Conservation (phyloP, 305 asterid species). For the Andrographis paniculata region DNA sequence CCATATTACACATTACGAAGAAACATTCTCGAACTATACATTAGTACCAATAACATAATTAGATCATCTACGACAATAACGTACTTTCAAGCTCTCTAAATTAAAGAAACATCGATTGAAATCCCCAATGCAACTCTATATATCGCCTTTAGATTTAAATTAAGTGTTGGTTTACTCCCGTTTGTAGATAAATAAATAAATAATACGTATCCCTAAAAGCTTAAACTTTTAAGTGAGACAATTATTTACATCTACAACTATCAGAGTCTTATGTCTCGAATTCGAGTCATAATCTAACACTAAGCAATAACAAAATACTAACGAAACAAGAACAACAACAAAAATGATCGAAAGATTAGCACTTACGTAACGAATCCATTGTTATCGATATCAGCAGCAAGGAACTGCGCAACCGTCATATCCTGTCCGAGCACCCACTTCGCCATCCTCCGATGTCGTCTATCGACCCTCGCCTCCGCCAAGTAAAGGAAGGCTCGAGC, state of each 20-base stretch:
- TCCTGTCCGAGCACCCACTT: constrained; percentile 87
- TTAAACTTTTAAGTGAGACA: too few species aligned
- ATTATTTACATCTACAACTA: too few species aligned
- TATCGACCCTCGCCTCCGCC: constrained; percentile 92
- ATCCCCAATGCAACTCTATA: background rate
- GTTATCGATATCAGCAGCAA: constrained; percentile 90
- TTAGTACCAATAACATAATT: too few species aligned
- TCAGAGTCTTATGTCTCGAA: background rate
- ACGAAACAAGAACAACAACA: background rate
- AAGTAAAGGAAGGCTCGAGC: constrained; percentile 97
- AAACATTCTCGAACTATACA: too few species aligned
- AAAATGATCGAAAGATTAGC: background rate
- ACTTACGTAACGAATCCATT: constrained; percentile 75
- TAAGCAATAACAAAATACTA: constrained; percentile 14
- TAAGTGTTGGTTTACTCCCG: too few species aligned
- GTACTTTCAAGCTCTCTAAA: background rate
- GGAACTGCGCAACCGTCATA: constrained; percentile 88
- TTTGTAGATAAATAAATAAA: too few species aligned
- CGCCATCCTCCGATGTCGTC: constrained; percentile 74
- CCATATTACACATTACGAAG: too few species aligned
- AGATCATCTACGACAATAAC: too few species aligned
- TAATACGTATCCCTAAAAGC: too few species aligned
- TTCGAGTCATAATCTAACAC: background rate
- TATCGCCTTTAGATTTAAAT: background rate
- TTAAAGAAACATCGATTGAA: background rate